phyloP scores from a whole-genome alignment of 164 flowering plant species.

The Aristolochia contorta region DNA sequence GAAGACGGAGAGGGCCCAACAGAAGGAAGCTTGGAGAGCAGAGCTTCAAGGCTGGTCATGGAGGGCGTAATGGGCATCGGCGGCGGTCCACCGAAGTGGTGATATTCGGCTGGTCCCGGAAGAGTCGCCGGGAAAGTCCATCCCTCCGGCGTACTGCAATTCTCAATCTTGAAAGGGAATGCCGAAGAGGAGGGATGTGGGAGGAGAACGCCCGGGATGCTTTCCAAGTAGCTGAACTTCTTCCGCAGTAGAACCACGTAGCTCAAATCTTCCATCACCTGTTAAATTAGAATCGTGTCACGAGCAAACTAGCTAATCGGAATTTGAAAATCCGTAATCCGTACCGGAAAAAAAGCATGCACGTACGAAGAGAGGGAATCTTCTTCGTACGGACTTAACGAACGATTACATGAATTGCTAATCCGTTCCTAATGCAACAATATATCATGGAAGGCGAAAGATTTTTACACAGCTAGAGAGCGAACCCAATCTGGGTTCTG shows the following conservation, averaged over 20 bases:
- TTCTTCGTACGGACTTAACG: too few species aligned
- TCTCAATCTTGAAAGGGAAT: constrained; percentile 40
- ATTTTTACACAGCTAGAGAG: too few species aligned
- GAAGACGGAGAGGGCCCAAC: constrained; percentile 49
- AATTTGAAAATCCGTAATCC: too few species aligned
- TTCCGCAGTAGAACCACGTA: constrained; percentile 63
- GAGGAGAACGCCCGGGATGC: constrained; percentile 90
- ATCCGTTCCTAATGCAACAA: too few species aligned
- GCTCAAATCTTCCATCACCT: constrained; percentile 86
- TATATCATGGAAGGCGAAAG: too few species aligned
- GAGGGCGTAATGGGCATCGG: constrained; percentile 72
- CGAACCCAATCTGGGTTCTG: not conserved
- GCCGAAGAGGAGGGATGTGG: constrained; percentile 90
- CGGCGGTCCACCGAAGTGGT: constrained; percentile 26
- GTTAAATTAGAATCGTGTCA: too few species aligned
- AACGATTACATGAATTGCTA: too few species aligned
- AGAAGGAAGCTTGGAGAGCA: constrained; percentile 89
- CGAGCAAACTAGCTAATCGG: too few species aligned
- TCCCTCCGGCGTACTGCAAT: constrained; percentile 35
- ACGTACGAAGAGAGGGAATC: too few species aligned
- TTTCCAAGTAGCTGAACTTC: constrained; percentile 79
- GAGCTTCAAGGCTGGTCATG: constrained; percentile 94
- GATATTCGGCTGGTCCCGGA: constrained; percentile 13
- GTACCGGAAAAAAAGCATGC: not conserved
- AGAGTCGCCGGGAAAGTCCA: constrained; percentile 5